Conservation (phyloP, 306 rosid species). For the Erythrophleum fordii region DNA sequence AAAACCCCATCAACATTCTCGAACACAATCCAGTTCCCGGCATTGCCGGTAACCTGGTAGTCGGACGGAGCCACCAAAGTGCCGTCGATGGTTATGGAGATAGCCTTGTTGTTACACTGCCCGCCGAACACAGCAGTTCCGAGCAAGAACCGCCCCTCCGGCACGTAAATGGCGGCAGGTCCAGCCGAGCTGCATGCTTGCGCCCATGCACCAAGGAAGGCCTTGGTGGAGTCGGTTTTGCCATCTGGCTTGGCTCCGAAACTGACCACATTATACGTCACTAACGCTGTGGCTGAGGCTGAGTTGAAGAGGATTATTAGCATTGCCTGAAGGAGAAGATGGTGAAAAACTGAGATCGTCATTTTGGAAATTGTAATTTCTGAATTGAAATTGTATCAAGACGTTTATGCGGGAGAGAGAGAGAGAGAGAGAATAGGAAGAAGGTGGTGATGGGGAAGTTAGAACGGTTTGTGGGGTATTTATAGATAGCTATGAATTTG, state of each 20-base stretch:
- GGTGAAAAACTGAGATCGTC: background rate
- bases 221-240: conserved; percentile 43
- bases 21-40: conserved; percentile 49
- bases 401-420: too few species aligned
- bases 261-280: conserved; percentile 39
- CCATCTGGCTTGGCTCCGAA: conserved; percentile 59
- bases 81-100: conserved; percentile 53
- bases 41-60: conserved; percentile 3
- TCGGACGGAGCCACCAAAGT: conserved; percentile 56
- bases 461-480: conserved; percentile 29
- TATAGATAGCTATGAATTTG: conserved; percentile 19
- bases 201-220: conserved; percentile 49
- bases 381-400: background rate
- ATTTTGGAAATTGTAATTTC: background rate
- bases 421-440: background rate
- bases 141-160: conserved; percentile 50
- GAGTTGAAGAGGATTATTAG: background rate
- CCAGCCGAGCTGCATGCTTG: conserved; percentile 41
- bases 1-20: conserved; percentile 45
- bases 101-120: conserved; percentile 37
- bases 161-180: conserved; percentile 38
- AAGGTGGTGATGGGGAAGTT: conserved; percentile 21
- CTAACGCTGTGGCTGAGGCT: background rate
- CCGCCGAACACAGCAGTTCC: conserved; percentile 32
- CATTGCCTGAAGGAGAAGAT: background rate